phyloP scores from a whole-genome alignment of 2,329 filamentous ascomycete species.

The Cordyceps farinosa region DNA sequence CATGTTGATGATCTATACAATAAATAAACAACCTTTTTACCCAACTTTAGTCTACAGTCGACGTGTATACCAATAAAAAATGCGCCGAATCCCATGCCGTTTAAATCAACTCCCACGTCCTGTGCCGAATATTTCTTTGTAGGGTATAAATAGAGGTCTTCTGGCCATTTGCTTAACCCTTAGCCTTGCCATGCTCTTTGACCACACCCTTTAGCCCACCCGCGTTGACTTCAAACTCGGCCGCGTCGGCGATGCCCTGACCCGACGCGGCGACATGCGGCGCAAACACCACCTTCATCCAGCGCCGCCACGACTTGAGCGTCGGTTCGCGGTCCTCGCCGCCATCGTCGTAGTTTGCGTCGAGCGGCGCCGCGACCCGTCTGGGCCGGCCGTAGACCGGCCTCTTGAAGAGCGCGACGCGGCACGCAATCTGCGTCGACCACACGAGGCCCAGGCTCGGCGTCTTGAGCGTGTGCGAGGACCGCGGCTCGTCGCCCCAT shows the following conservation, averaged over 20 bases:
- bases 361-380: conserved; percentile 33
- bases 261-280: conserved; percentile 62
- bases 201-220: conserved; percentile 50
- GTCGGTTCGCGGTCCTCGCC: conserved; percentile 41
- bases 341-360: conserved; percentile 36
- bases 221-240: conserved; percentile 72
- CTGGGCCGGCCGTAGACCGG: conserved; percentile 48
- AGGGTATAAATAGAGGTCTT: not conserved
- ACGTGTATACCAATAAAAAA: not conserved
- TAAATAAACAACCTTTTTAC: conserved; percentile 3
- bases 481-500: conserved; percentile 71
- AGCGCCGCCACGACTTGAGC: conserved; percentile 63
- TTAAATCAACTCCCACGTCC: not conserved
- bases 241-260: conserved; percentile 46
- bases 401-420: conserved; percentile 75
- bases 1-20: conserved; percentile 7
- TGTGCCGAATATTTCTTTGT: not conserved
- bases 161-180: not conserved
- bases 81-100: not conserved
- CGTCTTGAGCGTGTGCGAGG: conserved; percentile 62
- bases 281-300: conserved; percentile 87
- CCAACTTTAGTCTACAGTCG: not conserved
- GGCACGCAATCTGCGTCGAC: conserved; percentile 82
- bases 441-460: conserved; percentile 85
- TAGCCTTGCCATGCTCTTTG: conserved; percentile 6